Base-by-base conservation (phyloP, 1,284 basidiomycete genomes). In the Ganoderma sinense region DNA sequence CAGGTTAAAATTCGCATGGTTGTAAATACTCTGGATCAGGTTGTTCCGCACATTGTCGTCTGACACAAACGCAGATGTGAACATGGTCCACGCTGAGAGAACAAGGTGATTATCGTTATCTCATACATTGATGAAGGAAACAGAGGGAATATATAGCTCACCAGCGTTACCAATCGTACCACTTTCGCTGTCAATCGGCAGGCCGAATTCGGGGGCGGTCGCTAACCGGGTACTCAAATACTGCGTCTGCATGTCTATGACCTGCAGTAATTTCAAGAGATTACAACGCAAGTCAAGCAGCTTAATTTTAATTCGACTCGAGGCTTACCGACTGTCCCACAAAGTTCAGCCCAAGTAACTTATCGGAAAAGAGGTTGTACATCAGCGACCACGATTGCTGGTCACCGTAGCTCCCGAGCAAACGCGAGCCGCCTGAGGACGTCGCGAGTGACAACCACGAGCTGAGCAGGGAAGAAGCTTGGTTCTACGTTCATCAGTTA, bases 351-450 rank as follows among this genome's bases (percentile, higher is more conserved):
- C 71, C 70, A 4, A 93, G 82, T 33, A 92, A 78, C 74, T 85
- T 88, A 78, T 92, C 91, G 6, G 85, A 88, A 69, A 84, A 91
- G 20, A 93, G 76, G 78, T 92, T 92, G 80, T 93, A 92, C 29
- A 88, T 80, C 58, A 90, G 76, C 8, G 88, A 86, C 88, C 89
- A 91, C 79, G 84, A 85, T 71, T 74, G 75, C 58, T 82, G 78
- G 66, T 85, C 79, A 18, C 84, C 85, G 68, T 88, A 89, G 14
- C 77, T 83, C 58, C 67, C 67, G 66, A 75, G 64, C 6, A 79
- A 26, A 73, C 88, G 76, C 82, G 86, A 69, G 58, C 70, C 69
- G 39, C 70, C 67, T 0, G 72, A 66, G 0, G 88, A 85, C 6
- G 81, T 80, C 0, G 89, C 75, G 2, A 75, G 55, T 4, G 73